Evolutionary conservation across 306 rosid genomes (phyloP).

Genomic region (Lathyrus sativus): DNA sequence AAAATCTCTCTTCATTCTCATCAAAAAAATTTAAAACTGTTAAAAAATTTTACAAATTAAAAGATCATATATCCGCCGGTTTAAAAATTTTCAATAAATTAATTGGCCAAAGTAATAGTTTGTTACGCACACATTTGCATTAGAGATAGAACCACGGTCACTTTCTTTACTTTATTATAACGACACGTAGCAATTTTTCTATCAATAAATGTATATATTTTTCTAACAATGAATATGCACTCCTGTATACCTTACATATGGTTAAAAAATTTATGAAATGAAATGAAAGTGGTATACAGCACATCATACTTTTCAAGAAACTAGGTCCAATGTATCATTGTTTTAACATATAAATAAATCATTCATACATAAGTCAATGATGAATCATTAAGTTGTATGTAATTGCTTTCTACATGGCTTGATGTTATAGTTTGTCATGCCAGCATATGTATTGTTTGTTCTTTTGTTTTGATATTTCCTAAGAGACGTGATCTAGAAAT

Average conservation of each 20-base stretch:
- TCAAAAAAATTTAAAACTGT: too few species aligned
- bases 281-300: slow-evolving; percentile 26
- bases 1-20: too few species aligned
- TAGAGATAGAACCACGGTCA: neutral
- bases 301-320: slow-evolving; percentile 29
- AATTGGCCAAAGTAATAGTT: too few species aligned
- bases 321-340: slow-evolving; percentile 15
- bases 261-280: neutral
- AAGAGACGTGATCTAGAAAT: slow-evolving; percentile 1
- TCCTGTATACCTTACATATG: too few species aligned
- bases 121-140: too few species aligned
- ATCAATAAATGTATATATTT: neutral
- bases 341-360: neutral
- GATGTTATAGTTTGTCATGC: slow-evolving; percentile 20
- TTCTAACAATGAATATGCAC: too few species aligned
- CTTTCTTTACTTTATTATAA: neutral
- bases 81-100: too few species aligned
- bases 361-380: slow-evolving; percentile 10
- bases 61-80: too few species aligned
- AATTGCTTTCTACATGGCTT: slow-evolving; percentile 8
- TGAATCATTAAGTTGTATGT: slow-evolving; percentile 11
- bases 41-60: too few species aligned
- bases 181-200: neutral
- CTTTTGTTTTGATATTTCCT: neutral
- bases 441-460: neutral